Evolutionary conservation across 352 stramenopile species (phyloP), one percentile per base, ranked within the genome.

Genomic region (Pythium folliculosum): DNA sequence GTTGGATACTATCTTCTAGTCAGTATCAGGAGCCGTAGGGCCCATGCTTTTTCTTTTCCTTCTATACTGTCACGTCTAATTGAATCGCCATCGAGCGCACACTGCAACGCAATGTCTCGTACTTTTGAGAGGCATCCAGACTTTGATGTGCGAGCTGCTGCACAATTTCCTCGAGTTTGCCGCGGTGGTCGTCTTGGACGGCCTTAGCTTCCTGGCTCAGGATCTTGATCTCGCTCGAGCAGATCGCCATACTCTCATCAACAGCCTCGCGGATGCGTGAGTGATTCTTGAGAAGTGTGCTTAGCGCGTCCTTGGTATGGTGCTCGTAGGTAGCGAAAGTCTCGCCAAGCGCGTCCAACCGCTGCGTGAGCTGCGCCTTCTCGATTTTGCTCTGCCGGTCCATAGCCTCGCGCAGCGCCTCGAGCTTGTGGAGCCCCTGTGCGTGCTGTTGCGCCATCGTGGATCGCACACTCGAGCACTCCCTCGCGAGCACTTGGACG

Each of bases 171-270:
- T 71, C 58, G 8, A 65, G 51, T 47, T 66, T 71, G 17, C n/a
- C 57, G 43, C 58, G 40, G 30, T 71, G 65, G 10, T 89, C 78
- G 9, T 51, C 56, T 51, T 78, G 67, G 0, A 55, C 30, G 5
- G 38, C 48, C 52, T 85, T 80, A 13, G 76, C 69, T 23, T 86
- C 78, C 60, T 81, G 78, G n/a, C 71, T 73, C 16, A 86, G 53
- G 5, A 64, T 66, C 43, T 73, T 75, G 55, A 88, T 79, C 54
- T 88, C 80, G 43, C 72, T 76, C n/a, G 74, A 82, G 37, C 72
- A 87, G 23, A 90, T 86, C 10, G 52, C 63, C 77, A 90, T 85
- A 19, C 80, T 70, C 57, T 90, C 76, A 25, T 88, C 75, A 17
- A 90, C 63, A n/a, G 77, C 79, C 14, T 71, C 70, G 3, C 77